phyloP scores from a whole-genome alignment of 441 rosid species.

The Arabidopsis hybrid region DNA sequence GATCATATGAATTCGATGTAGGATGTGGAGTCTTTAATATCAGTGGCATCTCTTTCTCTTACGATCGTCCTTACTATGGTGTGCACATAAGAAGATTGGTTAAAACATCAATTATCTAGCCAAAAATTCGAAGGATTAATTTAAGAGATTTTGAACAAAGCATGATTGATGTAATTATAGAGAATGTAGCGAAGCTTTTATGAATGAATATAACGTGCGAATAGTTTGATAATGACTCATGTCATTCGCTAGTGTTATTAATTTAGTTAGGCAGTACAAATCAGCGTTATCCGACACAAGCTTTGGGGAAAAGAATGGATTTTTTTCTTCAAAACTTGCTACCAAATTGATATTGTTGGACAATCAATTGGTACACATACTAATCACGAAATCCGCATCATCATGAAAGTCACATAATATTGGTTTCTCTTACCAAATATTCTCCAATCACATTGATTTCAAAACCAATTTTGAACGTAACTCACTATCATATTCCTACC shows the following conservation, averaged over 20 bases:
- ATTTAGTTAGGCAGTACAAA: background rate
- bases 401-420: background rate
- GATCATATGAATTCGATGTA: conserved; percentile 31
- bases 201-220: background rate
- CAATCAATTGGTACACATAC: background rate
- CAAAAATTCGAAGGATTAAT: background rate
- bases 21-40: conserved; percentile 25
- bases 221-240: background rate
- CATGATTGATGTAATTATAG: background rate
- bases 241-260: background rate
- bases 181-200: background rate
- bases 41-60: background rate
- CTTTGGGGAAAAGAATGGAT: background rate
- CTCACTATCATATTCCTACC: background rate
- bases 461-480: background rate
- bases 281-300: conserved; percentile 7
- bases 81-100: background rate
- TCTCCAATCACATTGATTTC: background rate
- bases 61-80: background rate
- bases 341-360: conserved; percentile 2
- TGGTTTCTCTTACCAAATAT: conserved; percentile 4
- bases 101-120: background rate
- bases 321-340: background rate
- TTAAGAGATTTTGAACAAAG: background rate
- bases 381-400: background rate